phyloP scores from a whole-genome alignment of 148 eudicot genomes.

The Amaranthus palmeri region DNA sequence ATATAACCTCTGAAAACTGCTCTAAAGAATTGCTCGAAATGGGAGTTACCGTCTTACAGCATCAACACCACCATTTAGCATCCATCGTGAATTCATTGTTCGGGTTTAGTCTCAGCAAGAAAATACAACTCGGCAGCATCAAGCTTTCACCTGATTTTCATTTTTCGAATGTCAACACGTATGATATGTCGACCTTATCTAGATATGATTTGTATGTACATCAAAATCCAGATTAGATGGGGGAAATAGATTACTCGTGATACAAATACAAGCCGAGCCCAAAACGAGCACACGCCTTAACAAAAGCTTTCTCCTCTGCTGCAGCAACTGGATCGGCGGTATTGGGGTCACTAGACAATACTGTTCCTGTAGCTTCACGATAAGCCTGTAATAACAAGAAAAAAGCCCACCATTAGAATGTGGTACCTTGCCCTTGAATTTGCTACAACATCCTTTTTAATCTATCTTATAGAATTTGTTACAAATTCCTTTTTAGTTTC shows the following conservation, averaged over 20 bases:
- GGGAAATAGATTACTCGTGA: conserved; percentile 44
- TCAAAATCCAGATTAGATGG: conserved; percentile 23
- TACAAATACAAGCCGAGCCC: conserved; percentile 95
- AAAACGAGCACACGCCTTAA: conserved; percentile 89
- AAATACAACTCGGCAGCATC: conserved; percentile 10
- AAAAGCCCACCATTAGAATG: conserved; percentile 9
- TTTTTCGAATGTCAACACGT: conserved; percentile 14
- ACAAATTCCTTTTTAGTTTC: no score
- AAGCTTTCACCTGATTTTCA: conserved; percentile 12
- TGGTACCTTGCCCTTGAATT: not conserved
- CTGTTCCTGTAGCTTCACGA: conserved; percentile 95
- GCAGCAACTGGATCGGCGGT: conserved; percentile 74
- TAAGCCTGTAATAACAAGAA: conserved; percentile 49
- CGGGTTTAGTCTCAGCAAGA: conserved; percentile 6
- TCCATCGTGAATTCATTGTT: conserved; percentile 2
- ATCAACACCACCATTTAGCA: not conserved
- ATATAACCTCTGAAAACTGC: conserved; percentile 1
- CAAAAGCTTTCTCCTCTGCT: conserved; percentile 92
- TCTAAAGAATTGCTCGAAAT: not conserved
- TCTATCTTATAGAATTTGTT: no score
- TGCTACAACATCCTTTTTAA: no score
- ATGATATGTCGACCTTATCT: conserved; percentile 23
- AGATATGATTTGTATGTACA: conserved; percentile 31
- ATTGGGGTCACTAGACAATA: conserved; percentile 34
- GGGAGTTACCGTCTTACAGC: not conserved